A percentile compares a stretch with the other conserved stretches of the same genome.
Conservation (phyloP, 2,329 filamentous ascomycete species). For the Epichloe aotearoae region DNA sequence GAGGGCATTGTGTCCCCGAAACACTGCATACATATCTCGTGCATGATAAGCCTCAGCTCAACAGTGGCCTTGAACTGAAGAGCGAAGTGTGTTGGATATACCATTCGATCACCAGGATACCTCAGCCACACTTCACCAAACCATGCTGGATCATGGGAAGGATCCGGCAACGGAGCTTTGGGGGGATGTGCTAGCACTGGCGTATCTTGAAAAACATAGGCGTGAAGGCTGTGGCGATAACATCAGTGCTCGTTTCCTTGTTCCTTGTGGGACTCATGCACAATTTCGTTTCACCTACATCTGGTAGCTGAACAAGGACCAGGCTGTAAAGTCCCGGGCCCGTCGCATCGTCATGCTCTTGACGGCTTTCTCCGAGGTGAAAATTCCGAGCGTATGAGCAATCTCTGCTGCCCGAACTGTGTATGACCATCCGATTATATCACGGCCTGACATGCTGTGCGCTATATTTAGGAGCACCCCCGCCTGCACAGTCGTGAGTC, state of each 20-base stretch:
- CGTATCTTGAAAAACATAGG: conserved; percentile 13
- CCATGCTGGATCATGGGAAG: conserved; percentile 11
- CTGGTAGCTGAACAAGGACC: conserved; percentile 24
- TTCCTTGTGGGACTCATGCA: background rate
- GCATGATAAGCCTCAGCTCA: conserved; percentile 21
- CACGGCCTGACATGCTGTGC: conserved; percentile 21
- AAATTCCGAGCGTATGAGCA: conserved; percentile 20
- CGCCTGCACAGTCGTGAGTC: conserved; percentile 24
- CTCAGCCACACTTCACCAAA: conserved; percentile 24
- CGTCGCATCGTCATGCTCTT: conserved; percentile 9
- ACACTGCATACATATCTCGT: conserved; percentile 8
- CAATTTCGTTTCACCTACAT: conserved; percentile 9
- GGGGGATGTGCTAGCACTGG: conserved; percentile 19
- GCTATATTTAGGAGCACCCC: conserved; percentile 19
- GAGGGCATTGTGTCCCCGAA: background rate
- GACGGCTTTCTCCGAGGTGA: conserved; percentile 7
- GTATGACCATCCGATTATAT: conserved; percentile 24
- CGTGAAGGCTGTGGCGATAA: conserved; percentile 9
- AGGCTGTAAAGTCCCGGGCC: conserved; percentile 18
- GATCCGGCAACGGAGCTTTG: conserved; percentile 16
- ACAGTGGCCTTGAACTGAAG: conserved; percentile 14
- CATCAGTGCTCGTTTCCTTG: too few relatives aligned
- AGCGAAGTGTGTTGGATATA: conserved; percentile 15
- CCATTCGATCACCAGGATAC: conserved; percentile 17
- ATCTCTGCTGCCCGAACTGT: conserved; percentile 18